Evolutionary conservation across 2,329 filamentous ascomycete genomes (phyloP), one percentile per base, ranked within the genome.

Genomic region (Cercospora zeina): DNA sequence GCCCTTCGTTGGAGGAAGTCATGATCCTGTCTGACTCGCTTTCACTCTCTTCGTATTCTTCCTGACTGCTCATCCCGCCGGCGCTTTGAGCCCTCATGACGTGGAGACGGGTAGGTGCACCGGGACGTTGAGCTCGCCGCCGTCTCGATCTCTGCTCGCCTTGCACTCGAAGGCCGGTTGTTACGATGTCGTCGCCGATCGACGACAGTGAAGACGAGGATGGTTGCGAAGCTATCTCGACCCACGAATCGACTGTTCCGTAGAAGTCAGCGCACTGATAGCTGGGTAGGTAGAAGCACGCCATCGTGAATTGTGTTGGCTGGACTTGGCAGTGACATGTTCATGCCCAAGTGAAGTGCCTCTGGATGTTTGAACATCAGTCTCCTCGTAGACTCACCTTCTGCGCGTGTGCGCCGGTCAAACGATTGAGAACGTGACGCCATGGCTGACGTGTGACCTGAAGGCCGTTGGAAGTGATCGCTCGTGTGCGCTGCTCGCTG

Each of bases 21-120:
- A 87, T 79, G 55, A 86, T 80, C 59, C 83, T 85, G 70, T 96
- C 93, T 45, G 92, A 91, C 65, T 96, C 93, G 76, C 85, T 96
- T 75, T 96, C 92, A 65, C 89, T 96, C 79, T 96, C 92, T 34
- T 96, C 91, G 71, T 96, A 96, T 78, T 96, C 93, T 69, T 96
- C 93, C 74, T 96, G 91, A 71, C 93, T 96, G 76, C 91, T 96
- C 5, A 69, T 68, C 56, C 78, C 79, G 11, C 78, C 80, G 45
- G 74, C 71, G 63, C 78, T 82, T 30, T 76, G 73, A 14, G 83
- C 77, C 42, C 79, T 77, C 47, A 75, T 72, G 59, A 78, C 78
- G 59, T 75, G 72, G 57, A 78, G 71, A 62, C 76, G 74, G 31
- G 76, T 73, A 50, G 75, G 76, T 68, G 71, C 77, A 73, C 74